Evolutionary conservation across 352 stramenopile genomes (phyloP).

Genomic region (Globisporangium lucens): DNA sequence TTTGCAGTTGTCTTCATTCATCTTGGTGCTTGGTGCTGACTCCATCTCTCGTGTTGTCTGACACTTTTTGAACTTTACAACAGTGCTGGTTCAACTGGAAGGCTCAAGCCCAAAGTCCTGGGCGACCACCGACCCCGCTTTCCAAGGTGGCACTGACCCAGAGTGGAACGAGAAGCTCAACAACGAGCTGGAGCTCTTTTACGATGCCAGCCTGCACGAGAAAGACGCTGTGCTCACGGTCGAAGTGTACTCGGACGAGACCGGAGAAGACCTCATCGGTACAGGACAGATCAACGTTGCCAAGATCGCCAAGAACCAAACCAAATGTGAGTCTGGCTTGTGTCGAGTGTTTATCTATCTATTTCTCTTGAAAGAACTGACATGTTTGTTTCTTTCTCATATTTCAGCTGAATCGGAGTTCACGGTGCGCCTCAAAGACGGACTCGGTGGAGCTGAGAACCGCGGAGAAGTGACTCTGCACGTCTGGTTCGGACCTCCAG

Average conservation of each 20-base stretch:
- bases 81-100: slow-evolving; percentile 71
- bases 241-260: slow-evolving; percentile 73
- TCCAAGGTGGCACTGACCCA: slow-evolving; percentile 52
- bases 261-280: slow-evolving; percentile 67
- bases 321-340: slow-evolving; percentile 14
- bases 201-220: slow-evolving; percentile 49
- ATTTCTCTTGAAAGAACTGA: slow-evolving; percentile 4
- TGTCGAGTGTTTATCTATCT: not conserved
- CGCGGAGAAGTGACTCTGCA: slow-evolving; percentile 58
- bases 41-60: not conserved
- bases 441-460: slow-evolving; percentile 27
- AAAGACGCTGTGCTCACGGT: slow-evolving; percentile 54
- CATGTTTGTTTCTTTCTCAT: not conserved
- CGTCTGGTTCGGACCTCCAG: slow-evolving; percentile 77
- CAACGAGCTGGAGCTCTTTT: slow-evolving; percentile 84
- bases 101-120: slow-evolving; percentile 56
- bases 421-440: slow-evolving; percentile 52
- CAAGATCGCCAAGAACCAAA: slow-evolving; percentile 42
- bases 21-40: slow-evolving; percentile 3
- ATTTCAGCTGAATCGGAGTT: slow-evolving; percentile 28
- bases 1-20: slow-evolving; percentile 1
- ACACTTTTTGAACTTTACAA: not conserved
- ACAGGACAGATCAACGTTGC: slow-evolving; percentile 56
- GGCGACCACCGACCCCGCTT: slow-evolving; percentile 63
- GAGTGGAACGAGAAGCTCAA: slow-evolving; percentile 69